Conservation (phyloP, 2,329 filamentous ascomycete species). For the Ascochyta viciae-villosae region DNA sequence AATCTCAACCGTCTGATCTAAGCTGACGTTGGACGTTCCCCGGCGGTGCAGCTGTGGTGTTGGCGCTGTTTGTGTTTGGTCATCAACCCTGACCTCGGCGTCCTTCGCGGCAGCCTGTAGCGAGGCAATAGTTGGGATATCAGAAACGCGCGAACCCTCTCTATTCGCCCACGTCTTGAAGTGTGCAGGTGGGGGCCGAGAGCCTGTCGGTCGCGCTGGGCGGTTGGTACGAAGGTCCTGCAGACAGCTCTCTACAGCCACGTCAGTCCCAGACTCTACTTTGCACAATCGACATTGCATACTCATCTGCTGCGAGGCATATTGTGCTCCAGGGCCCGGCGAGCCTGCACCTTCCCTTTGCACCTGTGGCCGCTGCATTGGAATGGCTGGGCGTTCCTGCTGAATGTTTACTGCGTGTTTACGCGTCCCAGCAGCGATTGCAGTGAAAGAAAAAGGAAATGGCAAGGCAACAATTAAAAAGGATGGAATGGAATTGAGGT, state of each 20-base stretch:
- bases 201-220: slow-evolving; percentile 72
- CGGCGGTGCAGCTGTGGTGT: slow-evolving; percentile 39
- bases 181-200: slow-evolving; percentile 68
- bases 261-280: not conserved
- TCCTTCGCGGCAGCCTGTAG: slow-evolving; percentile 38
- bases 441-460: not conserved
- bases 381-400: not conserved
- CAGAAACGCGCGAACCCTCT: slow-evolving; percentile 29
- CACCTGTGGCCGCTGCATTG: slow-evolving; percentile 42
- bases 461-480: not conserved
- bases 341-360: slow-evolving; percentile 47
- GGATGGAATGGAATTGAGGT: not conserved
- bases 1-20: slow-evolving; percentile 34
- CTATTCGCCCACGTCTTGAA: slow-evolving; percentile 49
- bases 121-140: slow-evolving; percentile 36
- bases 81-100: slow-evolving; percentile 29
- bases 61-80: slow-evolving; percentile 22
- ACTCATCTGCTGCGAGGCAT: slow-evolving; percentile 50
- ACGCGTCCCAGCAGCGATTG: not conserved
- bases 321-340: slow-evolving; percentile 46
- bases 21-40: slow-evolving; percentile 40
- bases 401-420: slow-evolving; percentile 19
- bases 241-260: slow-evolving; percentile 70
- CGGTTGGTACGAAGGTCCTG: slow-evolving; percentile 74
- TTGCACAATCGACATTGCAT: slow-evolving; percentile 15